Evolutionary conservation across 306 rosid species (phyloP).

Genomic region (Senna siamea): DNA sequence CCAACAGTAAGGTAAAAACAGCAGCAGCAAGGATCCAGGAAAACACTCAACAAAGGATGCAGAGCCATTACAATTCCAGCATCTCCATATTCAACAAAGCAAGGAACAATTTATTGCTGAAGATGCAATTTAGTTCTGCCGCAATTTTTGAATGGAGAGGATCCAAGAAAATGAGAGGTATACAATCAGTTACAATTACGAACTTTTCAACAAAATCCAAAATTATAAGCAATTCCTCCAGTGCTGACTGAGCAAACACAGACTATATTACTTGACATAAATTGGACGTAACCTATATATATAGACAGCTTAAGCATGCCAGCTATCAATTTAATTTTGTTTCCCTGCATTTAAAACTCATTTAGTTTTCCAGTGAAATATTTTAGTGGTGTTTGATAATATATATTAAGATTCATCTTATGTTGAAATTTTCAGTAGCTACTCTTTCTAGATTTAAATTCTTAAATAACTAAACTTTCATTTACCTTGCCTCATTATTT

Average conservation of each 20-base stretch:
- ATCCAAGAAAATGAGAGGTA: not conserved
- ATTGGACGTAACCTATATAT: constrained; percentile 12
- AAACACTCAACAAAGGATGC: constrained; percentile 31
- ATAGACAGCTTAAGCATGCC: constrained; percentile 1
- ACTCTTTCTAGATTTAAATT: too few species aligned
- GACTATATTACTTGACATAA: not conserved
- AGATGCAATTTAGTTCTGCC: constrained; percentile 12
- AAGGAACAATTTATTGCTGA: not conserved
- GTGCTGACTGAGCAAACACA: constrained; percentile 11
- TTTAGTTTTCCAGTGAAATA: too few species aligned
- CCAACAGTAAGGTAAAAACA: constrained; percentile 25
- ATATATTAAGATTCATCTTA: too few species aligned
- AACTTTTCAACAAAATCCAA: not conserved
- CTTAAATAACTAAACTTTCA: too few species aligned
- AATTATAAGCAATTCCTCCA: not conserved
- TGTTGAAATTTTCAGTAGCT: too few species aligned
- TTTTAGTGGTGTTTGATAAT: too few species aligned
- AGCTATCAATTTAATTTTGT: constrained; percentile 18
- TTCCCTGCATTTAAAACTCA: too few species aligned
- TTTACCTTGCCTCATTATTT: too few species aligned
- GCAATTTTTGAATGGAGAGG: constrained; percentile 18
- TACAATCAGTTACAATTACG: not conserved
- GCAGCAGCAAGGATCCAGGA: constrained; percentile 26
- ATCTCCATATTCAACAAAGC: not conserved
- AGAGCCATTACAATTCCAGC: not conserved